These are phyloP conservation scores for Zygosaccharomyces pseudorouxii DNA, from an alignment of 805 yeast species.

Conservation along the genomic window DNA sequence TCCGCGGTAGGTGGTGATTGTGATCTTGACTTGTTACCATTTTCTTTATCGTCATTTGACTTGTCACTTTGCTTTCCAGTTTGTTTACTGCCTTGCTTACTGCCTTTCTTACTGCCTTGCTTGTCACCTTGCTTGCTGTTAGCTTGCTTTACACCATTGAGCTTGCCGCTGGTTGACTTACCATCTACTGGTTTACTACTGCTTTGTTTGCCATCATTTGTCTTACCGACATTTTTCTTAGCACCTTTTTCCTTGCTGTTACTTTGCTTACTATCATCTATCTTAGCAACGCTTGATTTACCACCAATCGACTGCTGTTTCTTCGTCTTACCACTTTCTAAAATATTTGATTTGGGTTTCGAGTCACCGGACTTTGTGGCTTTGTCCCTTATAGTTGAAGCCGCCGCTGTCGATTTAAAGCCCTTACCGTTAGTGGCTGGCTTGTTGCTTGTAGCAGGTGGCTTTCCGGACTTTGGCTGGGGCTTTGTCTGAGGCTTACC, in stretches of 20 bases:
- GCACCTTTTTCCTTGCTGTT: too few species aligned
- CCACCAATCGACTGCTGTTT: background rate
- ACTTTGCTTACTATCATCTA: too few species aligned
- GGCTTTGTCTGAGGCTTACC: background rate
- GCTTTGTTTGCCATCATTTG: too few species aligned
- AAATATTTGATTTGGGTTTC: background rate
- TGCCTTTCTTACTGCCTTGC: background rate
- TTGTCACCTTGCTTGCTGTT: background rate
- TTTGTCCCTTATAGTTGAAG: background rate
- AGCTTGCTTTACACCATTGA: too few species aligned
- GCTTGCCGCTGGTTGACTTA: too few species aligned
- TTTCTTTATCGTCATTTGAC: background rate
- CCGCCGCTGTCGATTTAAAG: background rate
- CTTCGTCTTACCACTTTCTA: background rate
- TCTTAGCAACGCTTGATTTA: too few species aligned
- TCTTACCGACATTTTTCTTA: too few species aligned
- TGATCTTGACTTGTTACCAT: too few species aligned
- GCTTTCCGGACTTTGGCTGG: background rate
- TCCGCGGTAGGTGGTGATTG: background rate
- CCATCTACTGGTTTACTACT: too few species aligned
- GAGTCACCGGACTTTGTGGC: background rate
- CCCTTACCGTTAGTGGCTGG: background rate
- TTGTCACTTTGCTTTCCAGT: background rate
- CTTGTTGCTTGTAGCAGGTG: background rate
- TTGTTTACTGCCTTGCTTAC: background rate